phyloP scores from a whole-genome alignment of 1,284 basidiomycete species.

The Vanrija pseudolonga region DNA sequence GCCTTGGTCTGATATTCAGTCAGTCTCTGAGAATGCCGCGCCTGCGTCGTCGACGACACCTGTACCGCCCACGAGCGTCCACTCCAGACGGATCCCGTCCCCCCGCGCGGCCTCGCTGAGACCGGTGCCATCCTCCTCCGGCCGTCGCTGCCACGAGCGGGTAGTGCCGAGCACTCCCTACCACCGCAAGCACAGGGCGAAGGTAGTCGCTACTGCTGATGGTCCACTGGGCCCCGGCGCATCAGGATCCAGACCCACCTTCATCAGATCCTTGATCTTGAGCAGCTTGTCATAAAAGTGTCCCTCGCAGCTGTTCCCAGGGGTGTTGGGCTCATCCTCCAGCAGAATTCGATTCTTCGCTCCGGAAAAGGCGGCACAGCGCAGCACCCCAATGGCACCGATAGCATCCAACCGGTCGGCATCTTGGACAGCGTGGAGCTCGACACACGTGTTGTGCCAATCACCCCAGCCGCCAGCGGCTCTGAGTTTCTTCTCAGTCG shows the following conservation, averaged over 20 bases:
- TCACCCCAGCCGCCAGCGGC: slow-evolving; percentile 57
- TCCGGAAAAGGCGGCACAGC: slow-evolving; percentile 77
- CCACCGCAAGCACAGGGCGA: too few relatives aligned
- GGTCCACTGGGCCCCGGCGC: too few relatives aligned
- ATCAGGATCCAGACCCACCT: slow-evolving; percentile 43
- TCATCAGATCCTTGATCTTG: slow-evolving; percentile 67
- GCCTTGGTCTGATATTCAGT: slow-evolving; percentile 54
- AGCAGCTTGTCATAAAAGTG: slow-evolving; percentile 88
- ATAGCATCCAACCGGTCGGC: slow-evolving; percentile 89
- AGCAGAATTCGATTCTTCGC: slow-evolving; percentile 33
- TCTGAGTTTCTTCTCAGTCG: slow-evolving; percentile 70
- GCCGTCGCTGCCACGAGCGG: too few relatives aligned
- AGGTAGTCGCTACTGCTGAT: too few relatives aligned
- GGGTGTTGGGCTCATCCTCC: neutral
- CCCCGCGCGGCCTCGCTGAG: too few relatives aligned
- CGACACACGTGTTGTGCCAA: slow-evolving; percentile 73
- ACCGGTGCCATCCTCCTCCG: too few relatives aligned
- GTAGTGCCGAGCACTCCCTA: too few relatives aligned
- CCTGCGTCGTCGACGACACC: too few relatives aligned
- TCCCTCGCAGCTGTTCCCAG: slow-evolving; percentile 51
- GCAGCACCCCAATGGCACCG: slow-evolving; percentile 81
- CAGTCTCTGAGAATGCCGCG: too few relatives aligned
- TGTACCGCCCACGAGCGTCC: too few relatives aligned
- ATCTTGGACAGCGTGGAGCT: slow-evolving; percentile 88
- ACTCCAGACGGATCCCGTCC: too few relatives aligned